Base-by-base conservation (phyloP, 371 early-diverging fungal genomes). In the Mortierella sp. region DNA sequence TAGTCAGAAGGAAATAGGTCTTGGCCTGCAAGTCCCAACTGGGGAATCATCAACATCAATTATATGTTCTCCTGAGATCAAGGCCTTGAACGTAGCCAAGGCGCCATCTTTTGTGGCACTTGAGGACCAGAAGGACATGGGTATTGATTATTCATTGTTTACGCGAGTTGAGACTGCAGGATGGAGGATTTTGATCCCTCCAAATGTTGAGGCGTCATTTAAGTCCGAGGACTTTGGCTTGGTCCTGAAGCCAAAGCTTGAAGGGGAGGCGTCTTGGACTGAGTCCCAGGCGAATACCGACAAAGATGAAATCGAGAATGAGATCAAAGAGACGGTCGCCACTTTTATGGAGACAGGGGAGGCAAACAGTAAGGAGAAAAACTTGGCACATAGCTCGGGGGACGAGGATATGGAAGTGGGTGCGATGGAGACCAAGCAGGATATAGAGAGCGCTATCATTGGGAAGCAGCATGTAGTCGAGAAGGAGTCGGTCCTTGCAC, bases 131-230 rank as follows among this genome's bases (percentile, higher is more conserved):
- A 66, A 66, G 47, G 69, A 75, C 26, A 17, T 66, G 26, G 73
- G 73, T 0, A 62, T 72, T 23, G 76, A 75, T n/a, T 75, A 69
- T 28, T 75, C 76, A 15, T 28, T 55, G 21, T 75, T 75, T 37
- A 75, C 76, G 3, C 49, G 76, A 7, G 76, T 75, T 8, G 76
- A 75, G 44, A 75, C 76, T 1, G 69, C 76, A 8, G 60, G 53
- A 12, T 68, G 76, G 76, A 58, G 76, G 30, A 75, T 75, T 34
- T 28, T 68, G 48, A 75, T 75, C 46, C 76, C 69, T 0, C 76
- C 69, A 0, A 68, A 63, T 43, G 76, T 75, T 12, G 42, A 28
- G 37, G 76, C 76, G 2, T 64, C 69, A 11, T 75, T 75, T 21
- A 60, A 50, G 11, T 75, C 69, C 1, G 76, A 75, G 14, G 69